phyloP scores from a whole-genome alignment of 441 rosid genomes.

The Macaranga tanarius region DNA sequence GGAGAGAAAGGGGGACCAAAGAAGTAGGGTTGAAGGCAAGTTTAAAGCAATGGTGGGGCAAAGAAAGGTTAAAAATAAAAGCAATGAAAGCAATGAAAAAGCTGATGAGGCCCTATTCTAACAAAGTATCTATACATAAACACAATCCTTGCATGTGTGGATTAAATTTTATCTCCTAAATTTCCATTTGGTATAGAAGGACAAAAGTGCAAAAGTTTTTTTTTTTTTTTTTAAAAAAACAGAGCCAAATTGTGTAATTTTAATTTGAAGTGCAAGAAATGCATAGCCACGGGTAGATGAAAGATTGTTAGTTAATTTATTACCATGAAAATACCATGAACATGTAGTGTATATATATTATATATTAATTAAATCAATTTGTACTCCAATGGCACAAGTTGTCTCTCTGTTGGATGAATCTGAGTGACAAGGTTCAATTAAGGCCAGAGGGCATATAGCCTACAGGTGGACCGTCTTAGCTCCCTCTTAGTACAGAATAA shows the following conservation, averaged over 20 bases:
- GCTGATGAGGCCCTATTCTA: slow-evolving; percentile 1
- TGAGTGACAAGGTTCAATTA: slow-evolving; percentile 24
- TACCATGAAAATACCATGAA: not conserved
- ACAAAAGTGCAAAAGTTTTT: not conserved
- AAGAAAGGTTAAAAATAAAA: not conserved
- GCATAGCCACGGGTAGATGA: slow-evolving; percentile 12
- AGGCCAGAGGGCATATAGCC: slow-evolving; percentile 26
- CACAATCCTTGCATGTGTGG: not conserved
- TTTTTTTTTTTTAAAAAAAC: no score
- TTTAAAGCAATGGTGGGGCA: slow-evolving; percentile 27
- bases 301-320: not conserved
- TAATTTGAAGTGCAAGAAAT: not conserved
- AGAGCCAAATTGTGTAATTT: no score
- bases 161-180: not conserved
- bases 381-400: slow-evolving; percentile 25
- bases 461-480: slow-evolving; percentile 38
- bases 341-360: not conserved
- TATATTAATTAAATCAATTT: not conserved
- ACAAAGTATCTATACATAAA: not conserved
- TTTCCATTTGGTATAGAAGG: not conserved
- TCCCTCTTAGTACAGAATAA: slow-evolving; percentile 24
- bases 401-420: slow-evolving; percentile 33
- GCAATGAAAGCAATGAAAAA: slow-evolving; percentile 17
- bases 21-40: slow-evolving; percentile 20
- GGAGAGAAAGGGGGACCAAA: slow-evolving; percentile 28